Conservation (phyloP, 306 rosid genomes). For the Vigna angularis region DNA sequence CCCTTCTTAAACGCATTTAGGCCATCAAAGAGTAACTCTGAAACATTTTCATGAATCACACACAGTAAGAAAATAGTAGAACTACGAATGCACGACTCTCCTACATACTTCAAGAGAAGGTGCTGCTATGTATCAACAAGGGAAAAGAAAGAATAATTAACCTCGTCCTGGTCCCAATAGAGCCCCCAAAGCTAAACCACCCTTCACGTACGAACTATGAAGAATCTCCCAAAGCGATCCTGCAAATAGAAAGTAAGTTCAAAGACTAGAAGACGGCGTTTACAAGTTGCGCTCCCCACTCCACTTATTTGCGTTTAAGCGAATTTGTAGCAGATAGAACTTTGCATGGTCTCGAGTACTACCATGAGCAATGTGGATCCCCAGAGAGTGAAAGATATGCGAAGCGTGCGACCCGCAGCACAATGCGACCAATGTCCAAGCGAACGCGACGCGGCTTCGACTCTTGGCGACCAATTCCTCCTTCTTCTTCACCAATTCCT, state of each 20-base stretch:
- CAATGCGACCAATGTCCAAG: slow-evolving; percentile 94
- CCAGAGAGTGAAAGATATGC: slow-evolving; percentile 84
- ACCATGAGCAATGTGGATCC: slow-evolving; percentile 91
- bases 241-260: slow-evolving; percentile 33
- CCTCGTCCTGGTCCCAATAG: slow-evolving; percentile 97
- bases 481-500: slow-evolving; percentile 83
- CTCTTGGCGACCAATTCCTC: slow-evolving; percentile 70
- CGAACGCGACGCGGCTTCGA: slow-evolving; percentile 84
- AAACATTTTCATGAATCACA: slow-evolving; percentile 33
- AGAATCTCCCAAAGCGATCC: slow-evolving; percentile 72
- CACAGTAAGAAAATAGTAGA: slow-evolving; percentile 21
- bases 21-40: slow-evolving; percentile 94
- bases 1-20: slow-evolving; percentile 81
- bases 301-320: neutral
- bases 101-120: slow-evolving; percentile 3
- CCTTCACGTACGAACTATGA: slow-evolving; percentile 89
- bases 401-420: slow-evolving; percentile 97
- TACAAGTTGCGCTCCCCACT: neutral
- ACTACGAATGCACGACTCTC: neutral
- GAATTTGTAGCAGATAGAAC: slow-evolving; percentile 1
- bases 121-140: slow-evolving; percentile 6
- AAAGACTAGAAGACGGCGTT: neutral
- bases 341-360: slow-evolving; percentile 20
- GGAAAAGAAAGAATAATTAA: slow-evolving; percentile 50
- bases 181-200: slow-evolving; percentile 82